phyloP scores from a whole-genome alignment of 1,284 basidiomycete species.

The Microbotryum saponariae region DNA sequence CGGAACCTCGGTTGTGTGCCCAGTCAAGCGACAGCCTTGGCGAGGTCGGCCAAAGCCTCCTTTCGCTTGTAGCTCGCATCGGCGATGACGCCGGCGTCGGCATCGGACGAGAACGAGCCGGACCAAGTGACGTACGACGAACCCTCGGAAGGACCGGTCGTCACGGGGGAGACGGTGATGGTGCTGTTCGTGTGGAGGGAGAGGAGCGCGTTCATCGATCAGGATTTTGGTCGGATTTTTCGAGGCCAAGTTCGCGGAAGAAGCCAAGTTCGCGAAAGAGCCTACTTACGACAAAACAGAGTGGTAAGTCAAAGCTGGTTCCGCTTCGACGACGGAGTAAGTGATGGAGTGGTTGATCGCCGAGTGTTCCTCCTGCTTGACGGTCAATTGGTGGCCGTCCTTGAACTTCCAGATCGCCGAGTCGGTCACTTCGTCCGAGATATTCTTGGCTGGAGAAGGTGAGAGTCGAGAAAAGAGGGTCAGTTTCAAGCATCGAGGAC shows the following conservation, averaged over 20 bases:
- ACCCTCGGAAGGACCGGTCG: constrained; percentile 32
- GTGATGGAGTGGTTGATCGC: constrained; percentile 38
- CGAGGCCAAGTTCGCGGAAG: not conserved
- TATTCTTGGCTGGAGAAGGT: constrained; percentile 11
- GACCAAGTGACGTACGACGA: constrained; percentile 36
- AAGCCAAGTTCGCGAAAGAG: too few species aligned
- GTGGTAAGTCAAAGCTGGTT: constrained; percentile 29
- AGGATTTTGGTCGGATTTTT: constrained; percentile 24
- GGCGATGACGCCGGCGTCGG: constrained; percentile 34
- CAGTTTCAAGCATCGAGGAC: not conserved
- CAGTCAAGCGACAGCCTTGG: constrained; percentile 27
- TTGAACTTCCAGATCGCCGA: constrained; percentile 33
- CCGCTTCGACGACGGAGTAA: constrained; percentile 33
- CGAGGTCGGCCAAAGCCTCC: constrained; percentile 37
- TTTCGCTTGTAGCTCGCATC: constrained; percentile 38
- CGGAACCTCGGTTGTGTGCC: too few species aligned
- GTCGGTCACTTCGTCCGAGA: constrained; percentile 23
- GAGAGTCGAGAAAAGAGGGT: not conserved
- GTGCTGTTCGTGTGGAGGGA: constrained; percentile 37
- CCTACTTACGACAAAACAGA: constrained; percentile 21
- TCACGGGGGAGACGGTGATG: constrained; percentile 35
- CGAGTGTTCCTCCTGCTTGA: constrained; percentile 40
- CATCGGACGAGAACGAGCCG: constrained; percentile 36
- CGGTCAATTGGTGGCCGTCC: constrained; percentile 24
- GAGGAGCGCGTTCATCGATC: constrained; percentile 33